Conservation (phyloP, 2,329 filamentous ascomycete genomes). For the Apiospora pterosperma region DNA sequence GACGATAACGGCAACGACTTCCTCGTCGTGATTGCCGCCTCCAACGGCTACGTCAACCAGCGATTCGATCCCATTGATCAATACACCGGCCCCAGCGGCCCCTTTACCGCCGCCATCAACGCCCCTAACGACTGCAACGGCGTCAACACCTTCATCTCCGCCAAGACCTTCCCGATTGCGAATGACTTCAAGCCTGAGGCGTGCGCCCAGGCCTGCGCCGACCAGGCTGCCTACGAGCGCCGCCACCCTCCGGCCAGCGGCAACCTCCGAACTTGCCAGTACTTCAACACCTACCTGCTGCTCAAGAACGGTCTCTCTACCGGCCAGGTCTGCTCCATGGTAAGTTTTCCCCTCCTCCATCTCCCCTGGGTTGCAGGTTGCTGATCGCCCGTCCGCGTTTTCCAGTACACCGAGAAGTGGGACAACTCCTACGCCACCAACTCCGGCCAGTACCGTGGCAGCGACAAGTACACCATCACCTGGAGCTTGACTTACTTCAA, state of each 20-base stretch:
- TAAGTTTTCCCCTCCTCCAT: neutral
- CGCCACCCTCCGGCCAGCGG: constrained; percentile 6
- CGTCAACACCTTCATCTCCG: constrained; percentile 14
- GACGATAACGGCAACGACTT: constrained; percentile 4
- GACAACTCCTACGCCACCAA: neutral
- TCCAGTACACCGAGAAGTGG: neutral
- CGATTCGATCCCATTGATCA: neutral
- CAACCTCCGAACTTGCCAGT: constrained; percentile 13
- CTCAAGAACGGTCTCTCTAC: constrained; percentile 31
- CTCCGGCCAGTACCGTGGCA: neutral
- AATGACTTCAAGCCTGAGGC: constrained; percentile 11
- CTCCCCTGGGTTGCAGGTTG: no score
- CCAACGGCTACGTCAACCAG: constrained; percentile 11
- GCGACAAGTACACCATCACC: constrained; percentile 3
- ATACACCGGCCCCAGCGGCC: neutral
- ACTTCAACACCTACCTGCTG: constrained; percentile 36
- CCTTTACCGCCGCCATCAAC: constrained; percentile 14
- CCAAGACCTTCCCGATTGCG: constrained; percentile 13
- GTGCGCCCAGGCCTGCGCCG: constrained; percentile 16
- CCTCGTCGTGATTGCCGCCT: constrained; percentile 11
- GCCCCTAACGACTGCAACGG: constrained; percentile 14
- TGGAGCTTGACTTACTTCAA: neutral
- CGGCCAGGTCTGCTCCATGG: constrained; percentile 34
- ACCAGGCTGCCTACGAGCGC: constrained; percentile 12
- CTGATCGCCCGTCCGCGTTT: neutral